A percentile compares a stretch with the other conserved stretches of the same genome.
These are phyloP conservation scores for Lentinula edodes DNA, from an alignment of 768 basidiomycete species.

Conservation along the genomic window DNA sequence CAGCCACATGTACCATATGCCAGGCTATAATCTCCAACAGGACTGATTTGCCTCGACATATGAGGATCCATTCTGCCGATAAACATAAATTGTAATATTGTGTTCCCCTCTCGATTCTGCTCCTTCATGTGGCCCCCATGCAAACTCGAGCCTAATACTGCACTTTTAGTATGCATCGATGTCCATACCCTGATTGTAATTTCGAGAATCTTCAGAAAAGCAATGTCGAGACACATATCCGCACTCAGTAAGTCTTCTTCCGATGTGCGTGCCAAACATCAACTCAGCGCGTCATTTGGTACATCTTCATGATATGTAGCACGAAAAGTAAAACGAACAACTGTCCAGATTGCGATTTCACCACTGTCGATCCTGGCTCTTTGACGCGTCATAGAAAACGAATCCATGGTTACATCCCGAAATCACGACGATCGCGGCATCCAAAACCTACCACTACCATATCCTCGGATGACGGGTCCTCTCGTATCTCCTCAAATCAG, in stretches of 20 bases:
- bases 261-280: too few relatives aligned
- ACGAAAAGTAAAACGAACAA: conserved; percentile 6
- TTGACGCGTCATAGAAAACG: conserved; percentile 17
- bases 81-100: conserved; percentile 16
- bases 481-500: neutral
- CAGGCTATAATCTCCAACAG: conserved; percentile 11
- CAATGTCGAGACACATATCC: conserved; percentile 17
- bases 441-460: neutral
- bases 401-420: conserved; percentile 15
- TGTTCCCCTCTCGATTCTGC: neutral
- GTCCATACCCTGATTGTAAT: conserved; percentile 12
- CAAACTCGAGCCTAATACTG: neutral
- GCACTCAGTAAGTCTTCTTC: conserved; percentile 18
- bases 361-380: conserved; percentile 16
- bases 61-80: conserved; percentile 12
- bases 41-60: conserved; percentile 18
- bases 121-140: neutral
- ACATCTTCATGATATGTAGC: conserved; percentile 3
- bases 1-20: conserved; percentile 8
- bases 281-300: too few relatives aligned
- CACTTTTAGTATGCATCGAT: conserved; percentile 14
- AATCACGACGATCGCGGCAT: conserved; percentile 2
- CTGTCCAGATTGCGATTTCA: conserved; percentile 15
- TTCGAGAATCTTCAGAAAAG: conserved; percentile 15
- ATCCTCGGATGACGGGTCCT: neutral